Conservation (phyloP, 176 grass and related monocot genomes). For the Aegilops umbellulata region DNA sequence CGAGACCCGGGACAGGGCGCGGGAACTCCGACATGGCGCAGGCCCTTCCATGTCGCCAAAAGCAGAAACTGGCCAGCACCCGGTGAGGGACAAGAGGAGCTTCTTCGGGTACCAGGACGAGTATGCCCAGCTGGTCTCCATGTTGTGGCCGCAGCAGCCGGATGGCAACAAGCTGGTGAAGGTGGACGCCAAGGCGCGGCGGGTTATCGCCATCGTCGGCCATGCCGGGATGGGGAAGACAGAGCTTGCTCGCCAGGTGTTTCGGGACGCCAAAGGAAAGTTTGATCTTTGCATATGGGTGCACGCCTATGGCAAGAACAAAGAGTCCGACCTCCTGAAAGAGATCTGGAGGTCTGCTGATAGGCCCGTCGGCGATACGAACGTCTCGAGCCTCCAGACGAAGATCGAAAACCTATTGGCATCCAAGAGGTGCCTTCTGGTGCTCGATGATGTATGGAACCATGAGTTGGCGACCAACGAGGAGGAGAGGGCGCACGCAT, state of each 20-base stretch:
- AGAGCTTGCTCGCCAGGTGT: not conserved
- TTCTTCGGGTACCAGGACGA: not conserved
- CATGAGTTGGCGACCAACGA: not conserved
- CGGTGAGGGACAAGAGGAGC: not conserved
- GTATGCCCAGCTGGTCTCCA: not conserved
- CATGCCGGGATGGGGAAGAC: conserved; percentile 7
- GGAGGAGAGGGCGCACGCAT: not conserved
- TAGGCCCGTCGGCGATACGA: not conserved
- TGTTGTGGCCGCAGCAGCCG: not conserved
- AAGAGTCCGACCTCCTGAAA: not conserved
- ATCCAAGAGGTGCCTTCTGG: not conserved
- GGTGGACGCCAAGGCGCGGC: not conserved
- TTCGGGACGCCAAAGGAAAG: no score
- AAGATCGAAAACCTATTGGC: not conserved
- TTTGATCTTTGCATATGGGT: not conserved
- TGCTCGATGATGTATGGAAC: not conserved
- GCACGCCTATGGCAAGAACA: not conserved
- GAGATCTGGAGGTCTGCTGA: not conserved
- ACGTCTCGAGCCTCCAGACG: not conserved
- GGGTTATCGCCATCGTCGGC: not conserved
- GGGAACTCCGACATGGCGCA: not conserved
- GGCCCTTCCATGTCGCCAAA: not conserved
- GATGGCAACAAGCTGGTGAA: not conserved
- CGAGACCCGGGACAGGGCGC: not conserved
- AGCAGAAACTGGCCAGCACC: not conserved